Conservation (phyloP, 2,329 filamentous ascomycete species). For the Fusarium agapanthi region DNA sequence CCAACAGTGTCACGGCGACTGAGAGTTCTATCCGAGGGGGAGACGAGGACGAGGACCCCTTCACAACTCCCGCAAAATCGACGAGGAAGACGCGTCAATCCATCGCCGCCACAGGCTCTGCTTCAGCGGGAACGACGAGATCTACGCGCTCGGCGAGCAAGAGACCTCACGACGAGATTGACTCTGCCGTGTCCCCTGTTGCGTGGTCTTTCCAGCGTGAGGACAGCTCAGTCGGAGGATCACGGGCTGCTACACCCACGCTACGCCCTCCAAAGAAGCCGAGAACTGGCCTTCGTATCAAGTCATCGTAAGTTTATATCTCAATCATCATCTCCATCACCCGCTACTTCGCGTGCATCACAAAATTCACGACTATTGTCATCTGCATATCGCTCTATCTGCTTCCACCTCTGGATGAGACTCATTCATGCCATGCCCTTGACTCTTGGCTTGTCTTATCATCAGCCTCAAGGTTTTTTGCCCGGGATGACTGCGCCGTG, state of each 20-base stretch:
- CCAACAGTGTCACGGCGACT: conserved; percentile 46
- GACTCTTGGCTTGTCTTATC: conserved; percentile 10
- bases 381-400: neutral
- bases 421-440: conserved; percentile 12
- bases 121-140: conserved; percentile 48
- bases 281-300: conserved; percentile 70
- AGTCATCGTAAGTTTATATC: conserved; percentile 71
- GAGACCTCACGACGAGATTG: conserved; percentile 63
- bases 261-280: conserved; percentile 67
- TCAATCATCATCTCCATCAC: neutral
- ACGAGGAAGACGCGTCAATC: conserved; percentile 51
- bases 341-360: neutral
- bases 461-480: neutral
- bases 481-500: neutral
- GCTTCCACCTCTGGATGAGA: neutral
- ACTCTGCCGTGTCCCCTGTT: conserved; percentile 62
- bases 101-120: conserved; percentile 33
- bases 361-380: neutral
- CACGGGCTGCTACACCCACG: conserved; percentile 69
- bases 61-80: conserved; percentile 45
- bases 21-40: conserved; percentile 53
- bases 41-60: conserved; percentile 39
- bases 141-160: conserved; percentile 62
- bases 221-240: conserved; percentile 57
- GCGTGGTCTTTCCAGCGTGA: conserved; percentile 59